Base-by-base conservation (phyloP, 2,329 filamentous ascomycete genomes). In the Penicillium sp. region DNA sequence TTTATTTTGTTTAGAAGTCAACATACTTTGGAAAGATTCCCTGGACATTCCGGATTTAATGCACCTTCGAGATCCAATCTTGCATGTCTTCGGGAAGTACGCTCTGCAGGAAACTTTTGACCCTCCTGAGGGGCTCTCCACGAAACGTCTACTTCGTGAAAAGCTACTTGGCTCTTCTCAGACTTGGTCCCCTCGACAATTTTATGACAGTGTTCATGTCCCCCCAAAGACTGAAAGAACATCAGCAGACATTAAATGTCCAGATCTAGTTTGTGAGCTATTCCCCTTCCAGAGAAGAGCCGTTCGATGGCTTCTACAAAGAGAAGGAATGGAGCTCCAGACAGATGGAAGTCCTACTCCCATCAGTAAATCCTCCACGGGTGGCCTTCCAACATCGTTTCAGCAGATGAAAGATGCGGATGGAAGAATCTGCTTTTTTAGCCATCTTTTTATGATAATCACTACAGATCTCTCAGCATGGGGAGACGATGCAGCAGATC, bases 221-320 rank as follows among this genome's bases (percentile, higher is more conserved):
- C 79, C 79, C 13, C 61, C 64, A 21, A 65, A 73, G 35, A 68
- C 67, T 3, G 56, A 68, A 13, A 63, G 62, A n/a, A 52, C 71
- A 27, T 73, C 75, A 5, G 67, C 69, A 33, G 61, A 72, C 7
- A 62, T 79, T 7, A 66, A 71, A 37, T 75, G 72, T 55, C 66
- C 73, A 26, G 52, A 63, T 24, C 56, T 78, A 26, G 62, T 71
- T 21, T 78, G 72, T 50, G 59, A 73, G 26, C 70, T 81, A n/a
- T 81, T 78, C 58, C 78, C 79, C 3, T 82, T 82, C 53, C 79
- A 82, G 56, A 70, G 71, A 54, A 75, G 79, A 58, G 75, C 79
- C 8, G 72, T 81, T 11, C 64, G 73, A 37, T 82, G 79, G 79
- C 69, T 82, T 39, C 57, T 81, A 43, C 58, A 69, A 55, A 74